These are phyloP conservation scores for Pseudoperonospora humuli DNA, from an alignment of 352 stramenopile species.

Conservation along the genomic window DNA sequence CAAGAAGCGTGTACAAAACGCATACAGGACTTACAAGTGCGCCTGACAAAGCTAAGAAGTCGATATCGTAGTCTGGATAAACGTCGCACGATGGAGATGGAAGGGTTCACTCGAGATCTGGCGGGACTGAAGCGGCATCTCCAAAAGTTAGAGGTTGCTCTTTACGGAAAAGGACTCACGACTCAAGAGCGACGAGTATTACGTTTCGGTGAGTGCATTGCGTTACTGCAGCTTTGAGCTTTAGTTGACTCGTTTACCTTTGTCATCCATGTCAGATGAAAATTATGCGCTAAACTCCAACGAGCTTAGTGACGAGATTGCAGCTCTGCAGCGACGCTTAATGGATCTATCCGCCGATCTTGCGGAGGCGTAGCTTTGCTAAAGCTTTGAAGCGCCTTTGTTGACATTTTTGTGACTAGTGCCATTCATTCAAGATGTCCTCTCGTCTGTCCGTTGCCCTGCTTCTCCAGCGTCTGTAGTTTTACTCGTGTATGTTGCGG, in stretches of 20 bases:
- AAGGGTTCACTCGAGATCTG: constrained; percentile 70
- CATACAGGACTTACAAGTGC: constrained; percentile 63
- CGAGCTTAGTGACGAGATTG: constrained; percentile 58
- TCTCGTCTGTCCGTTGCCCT: too few species aligned
- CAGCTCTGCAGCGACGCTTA: constrained; percentile 48
- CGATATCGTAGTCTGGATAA: constrained; percentile 60
- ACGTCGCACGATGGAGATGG: constrained; percentile 74
- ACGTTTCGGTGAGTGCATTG: constrained; percentile 24
- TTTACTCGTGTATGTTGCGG: too few species aligned
- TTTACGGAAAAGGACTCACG: constrained; percentile 47
- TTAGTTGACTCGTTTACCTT: constrained; percentile 1
- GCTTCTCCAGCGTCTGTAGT: too few species aligned
- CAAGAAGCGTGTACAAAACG: constrained; percentile 60
- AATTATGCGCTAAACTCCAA: constrained; percentile 47
- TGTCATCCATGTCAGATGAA: constrained; percentile 22
- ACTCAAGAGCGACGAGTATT: constrained; percentile 39
- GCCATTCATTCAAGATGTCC: too few species aligned
- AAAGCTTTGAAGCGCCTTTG: too few species aligned
- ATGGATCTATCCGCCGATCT: constrained; percentile 52
- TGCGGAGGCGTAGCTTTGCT: constrained; percentile 33
- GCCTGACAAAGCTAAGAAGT: constrained; percentile 49
- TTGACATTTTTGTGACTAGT: too few species aligned
- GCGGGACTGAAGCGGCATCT: constrained; percentile 51
- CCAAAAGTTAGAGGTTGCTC: constrained; percentile 62
- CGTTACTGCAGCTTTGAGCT: not conserved